A percentile compares a stretch with the other conserved stretches of the same genome.
These are phyloP conservation scores for Tylopilus plumbeoviolaceoides DNA, from an alignment of 768 basidiomycete genomes.

Conservation along the genomic window DNA sequence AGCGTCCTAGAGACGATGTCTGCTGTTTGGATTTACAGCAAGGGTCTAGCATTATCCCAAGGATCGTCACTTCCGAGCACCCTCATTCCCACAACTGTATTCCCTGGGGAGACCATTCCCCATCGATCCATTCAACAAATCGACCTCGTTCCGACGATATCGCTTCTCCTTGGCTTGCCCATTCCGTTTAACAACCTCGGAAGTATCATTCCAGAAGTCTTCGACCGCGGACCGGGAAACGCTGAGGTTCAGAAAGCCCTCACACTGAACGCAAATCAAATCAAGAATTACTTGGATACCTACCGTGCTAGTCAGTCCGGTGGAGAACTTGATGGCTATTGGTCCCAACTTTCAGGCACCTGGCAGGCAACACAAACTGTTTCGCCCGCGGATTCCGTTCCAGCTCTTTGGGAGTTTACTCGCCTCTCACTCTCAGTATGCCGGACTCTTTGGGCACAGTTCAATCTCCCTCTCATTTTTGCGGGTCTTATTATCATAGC, in stretches of 20 bases:
- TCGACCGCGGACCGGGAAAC: conserved; percentile 45
- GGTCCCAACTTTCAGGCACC: conserved; percentile 45
- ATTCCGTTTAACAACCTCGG: conserved; percentile 97
- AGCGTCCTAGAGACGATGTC: conserved; percentile 78
- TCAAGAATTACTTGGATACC: conserved; percentile 68
- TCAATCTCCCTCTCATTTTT: conserved; percentile 74
- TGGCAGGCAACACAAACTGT: conserved; percentile 38
- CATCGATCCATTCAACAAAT: conserved; percentile 85
- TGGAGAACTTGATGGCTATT: conserved; percentile 66
- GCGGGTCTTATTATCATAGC: conserved; percentile 65
- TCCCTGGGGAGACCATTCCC: conserved; percentile 51
- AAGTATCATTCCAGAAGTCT: conserved; percentile 85
- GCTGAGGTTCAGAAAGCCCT: conserved; percentile 55
- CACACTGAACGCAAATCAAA: conserved; percentile 67
- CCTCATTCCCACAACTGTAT: conserved; percentile 51
- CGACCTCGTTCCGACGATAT: conserved; percentile 84
- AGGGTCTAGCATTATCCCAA: conserved; percentile 49
- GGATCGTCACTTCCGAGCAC: conserved; percentile 39
- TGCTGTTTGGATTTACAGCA: conserved; percentile 91
- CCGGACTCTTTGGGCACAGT: conserved; percentile 91
- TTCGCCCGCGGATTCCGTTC: conserved; percentile 20
- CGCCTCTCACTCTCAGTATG: conserved; percentile 51
- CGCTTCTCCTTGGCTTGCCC: conserved; percentile 86
- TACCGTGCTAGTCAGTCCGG: conserved; percentile 73
- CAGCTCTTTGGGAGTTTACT: conserved; percentile 22